Evolutionary conservation across 2,329 filamentous ascomycete species (phyloP).

Genomic region (Aspergillaceae sp.): DNA sequence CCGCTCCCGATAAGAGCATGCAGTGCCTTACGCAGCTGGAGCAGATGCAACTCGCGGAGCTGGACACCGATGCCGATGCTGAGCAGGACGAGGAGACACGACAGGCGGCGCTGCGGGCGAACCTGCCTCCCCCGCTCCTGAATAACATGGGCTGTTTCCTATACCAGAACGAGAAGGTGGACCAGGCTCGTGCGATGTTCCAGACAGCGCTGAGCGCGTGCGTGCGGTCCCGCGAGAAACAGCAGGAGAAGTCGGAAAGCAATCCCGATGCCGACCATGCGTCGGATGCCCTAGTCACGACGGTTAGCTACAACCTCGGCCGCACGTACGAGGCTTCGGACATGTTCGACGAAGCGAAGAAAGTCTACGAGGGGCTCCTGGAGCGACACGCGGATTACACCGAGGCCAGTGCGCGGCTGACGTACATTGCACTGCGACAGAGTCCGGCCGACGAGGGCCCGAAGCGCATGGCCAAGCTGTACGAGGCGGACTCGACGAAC

Average conservation of each 20-base stretch:
- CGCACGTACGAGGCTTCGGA: slow-evolving; percentile 84
- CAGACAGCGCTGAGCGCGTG: slow-evolving; percentile 86
- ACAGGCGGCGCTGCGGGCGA: slow-evolving; percentile 57
- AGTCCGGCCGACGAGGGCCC: slow-evolving; percentile 78
- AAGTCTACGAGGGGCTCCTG: slow-evolving; percentile 79
- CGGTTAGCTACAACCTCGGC: slow-evolving; percentile 93
- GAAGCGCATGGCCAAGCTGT: slow-evolving; percentile 74
- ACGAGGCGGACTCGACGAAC: slow-evolving; percentile 73
- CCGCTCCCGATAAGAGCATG: slow-evolving; percentile 80
- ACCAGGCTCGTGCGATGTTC: slow-evolving; percentile 75
- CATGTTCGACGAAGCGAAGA: slow-evolving; percentile 70
- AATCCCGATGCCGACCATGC: slow-evolving; percentile 53
- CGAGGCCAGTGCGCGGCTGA: slow-evolving; percentile 78
- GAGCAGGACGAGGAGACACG: slow-evolving; percentile 52
- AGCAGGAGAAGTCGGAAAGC: slow-evolving; percentile 56
- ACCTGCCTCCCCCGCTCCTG: slow-evolving; percentile 77
- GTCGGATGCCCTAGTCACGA: slow-evolving; percentile 79
- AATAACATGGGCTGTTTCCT: slow-evolving; percentile 98
- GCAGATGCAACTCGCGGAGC: slow-evolving; percentile 74
- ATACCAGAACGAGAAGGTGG: slow-evolving; percentile 75
- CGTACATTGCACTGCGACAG: slow-evolving; percentile 78
- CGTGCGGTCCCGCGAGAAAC: slow-evolving; percentile 47
- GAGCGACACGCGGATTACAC: slow-evolving; percentile 84
- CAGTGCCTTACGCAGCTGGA: slow-evolving; percentile 90
- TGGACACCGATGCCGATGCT: slow-evolving; percentile 54